Base-by-base conservation (phyloP, 805 yeast genomes). In the Zygoascus tannicola region DNA sequence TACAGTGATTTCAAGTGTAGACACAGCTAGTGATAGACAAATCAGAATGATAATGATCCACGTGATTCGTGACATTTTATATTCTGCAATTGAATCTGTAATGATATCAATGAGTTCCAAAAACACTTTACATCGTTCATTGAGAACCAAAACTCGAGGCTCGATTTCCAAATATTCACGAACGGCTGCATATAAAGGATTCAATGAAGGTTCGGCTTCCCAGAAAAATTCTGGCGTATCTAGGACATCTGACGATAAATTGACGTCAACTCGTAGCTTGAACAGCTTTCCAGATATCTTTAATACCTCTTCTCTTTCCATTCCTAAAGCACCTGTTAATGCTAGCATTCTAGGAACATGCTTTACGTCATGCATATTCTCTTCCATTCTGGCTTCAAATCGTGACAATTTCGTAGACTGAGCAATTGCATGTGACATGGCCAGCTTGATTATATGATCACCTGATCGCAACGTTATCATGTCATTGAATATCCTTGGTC, bases 221-320 rank as follows among this genome's bases (percentile, higher is more conserved):
- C 98, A 92, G 62, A 92, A 92, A 57, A 85, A 87, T 49, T 86
- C 95, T 0, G 98, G 98, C 0, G 95, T 87, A 57, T 92, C 98
- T 43, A 92, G 69, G 19, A 92, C 87, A 50, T 85, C 85, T 8
- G 96, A 85, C 3, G 90, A 81, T 40, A 92, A 66, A 59, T 92
- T 92, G 4, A 92, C 97, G 62, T 92, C 97, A 12, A 88, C 95
- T 40, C 97, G 70, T 22, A 92, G 63, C 55, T 87, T 88, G 69
- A 90, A 90, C 38, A 92, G 66, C 58, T 82, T 80, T 5, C 98
- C 98, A 1, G 95, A 84, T 56, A 90, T 86, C 57, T 81, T 85
- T 49, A 90, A 60, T 20, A 92, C 70, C 56, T 90, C 94, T 52
- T 85, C 84, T 38, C 97, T 70, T 43, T 80, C 82, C 56, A 90